A percentile compares a stretch with the other conserved stretches of the same genome.
phyloP scores from a whole-genome alignment of 768 basidiomycete genomes.

The Mycena galopus region DNA sequence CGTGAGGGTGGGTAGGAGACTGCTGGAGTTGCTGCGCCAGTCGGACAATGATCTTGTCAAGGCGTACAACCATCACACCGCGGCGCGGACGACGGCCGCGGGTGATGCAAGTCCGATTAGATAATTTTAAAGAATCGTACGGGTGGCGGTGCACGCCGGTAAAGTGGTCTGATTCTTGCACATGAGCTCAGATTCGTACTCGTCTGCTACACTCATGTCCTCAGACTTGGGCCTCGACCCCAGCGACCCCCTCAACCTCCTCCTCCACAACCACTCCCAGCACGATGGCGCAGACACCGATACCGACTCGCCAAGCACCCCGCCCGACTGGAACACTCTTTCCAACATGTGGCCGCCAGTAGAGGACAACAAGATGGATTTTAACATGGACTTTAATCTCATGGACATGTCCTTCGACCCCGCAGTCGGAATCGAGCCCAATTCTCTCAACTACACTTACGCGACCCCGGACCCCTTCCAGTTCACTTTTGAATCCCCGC shows the following conservation, averaged over 20 bases:
- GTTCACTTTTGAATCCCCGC: slow-evolving; percentile 43
- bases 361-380: slow-evolving; percentile 46
- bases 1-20: no score
- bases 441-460: slow-evolving; percentile 60
- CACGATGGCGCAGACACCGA: slow-evolving; percentile 47
- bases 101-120: no score
- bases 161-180: slow-evolving; percentile 7
- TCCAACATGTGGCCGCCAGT: slow-evolving; percentile 60
- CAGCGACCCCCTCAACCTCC: slow-evolving; percentile 70
- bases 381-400: slow-evolving; percentile 58
- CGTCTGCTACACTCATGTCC: slow-evolving; percentile 16
- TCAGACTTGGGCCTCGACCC: slow-evolving; percentile 54
- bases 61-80: no score
- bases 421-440: slow-evolving; percentile 74
- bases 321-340: slow-evolving; percentile 69
- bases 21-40: no score
- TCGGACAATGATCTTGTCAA: no score
- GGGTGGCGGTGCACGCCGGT: no score
- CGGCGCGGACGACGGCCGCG: no score
- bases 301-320: slow-evolving; percentile 42
- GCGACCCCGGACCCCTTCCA: slow-evolving; percentile 33
- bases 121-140: no score
- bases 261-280: slow-evolving; percentile 61
- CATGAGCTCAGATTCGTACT: slow-evolving; percentile 1
- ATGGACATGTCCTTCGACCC: slow-evolving; percentile 77